These are phyloP conservation scores for Purpureocillium takamizusanense DNA, from an alignment of 2,329 filamentous ascomycete genomes.

Conservation along the genomic window DNA sequence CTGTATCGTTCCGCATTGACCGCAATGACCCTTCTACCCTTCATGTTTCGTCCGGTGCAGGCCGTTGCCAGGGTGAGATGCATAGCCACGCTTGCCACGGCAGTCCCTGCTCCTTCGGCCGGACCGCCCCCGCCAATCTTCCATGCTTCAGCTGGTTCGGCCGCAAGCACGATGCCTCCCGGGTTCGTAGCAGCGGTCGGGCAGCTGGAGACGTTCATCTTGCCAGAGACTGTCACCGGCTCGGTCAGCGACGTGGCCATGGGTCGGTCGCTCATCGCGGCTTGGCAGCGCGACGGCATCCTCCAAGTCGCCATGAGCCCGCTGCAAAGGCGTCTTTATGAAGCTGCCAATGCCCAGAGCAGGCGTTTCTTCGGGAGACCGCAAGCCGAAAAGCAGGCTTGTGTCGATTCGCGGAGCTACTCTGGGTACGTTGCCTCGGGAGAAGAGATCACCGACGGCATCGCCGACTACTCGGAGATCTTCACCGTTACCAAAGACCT, in stretches of 20 bases:
- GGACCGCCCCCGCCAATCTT: not conserved
- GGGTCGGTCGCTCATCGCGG: constrained; percentile 28
- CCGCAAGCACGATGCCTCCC: constrained; percentile 13
- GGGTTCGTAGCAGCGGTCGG: constrained; percentile 14
- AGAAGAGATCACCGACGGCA: constrained; percentile 37
- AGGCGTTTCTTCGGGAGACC: constrained; percentile 28
- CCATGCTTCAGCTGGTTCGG: not conserved
- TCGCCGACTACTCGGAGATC: constrained; percentile 43
- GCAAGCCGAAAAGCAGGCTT: constrained; percentile 27
- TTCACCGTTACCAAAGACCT: constrained; percentile 43
- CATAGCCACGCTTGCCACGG: not conserved
- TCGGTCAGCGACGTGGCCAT: constrained; percentile 23
- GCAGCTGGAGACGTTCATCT: constrained; percentile 30
- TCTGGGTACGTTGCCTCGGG: constrained; percentile 40
- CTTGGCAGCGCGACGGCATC: constrained; percentile 36
- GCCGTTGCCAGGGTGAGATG: not conserved
- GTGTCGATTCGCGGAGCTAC: constrained; percentile 35
- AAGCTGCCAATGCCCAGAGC: constrained; percentile 26
- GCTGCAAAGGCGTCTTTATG: constrained; percentile 23
- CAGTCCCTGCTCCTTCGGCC: not conserved
- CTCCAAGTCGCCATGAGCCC: constrained; percentile 32
- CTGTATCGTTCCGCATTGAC: too few relatives aligned
- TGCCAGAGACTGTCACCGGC: constrained; percentile 27
- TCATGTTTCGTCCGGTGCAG: too few relatives aligned
- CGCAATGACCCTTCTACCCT: too few relatives aligned